Evolutionary conservation across 495 filamentous ascomycete species (phyloP).

Genomic region (Pyronema omphalodes): DNA sequence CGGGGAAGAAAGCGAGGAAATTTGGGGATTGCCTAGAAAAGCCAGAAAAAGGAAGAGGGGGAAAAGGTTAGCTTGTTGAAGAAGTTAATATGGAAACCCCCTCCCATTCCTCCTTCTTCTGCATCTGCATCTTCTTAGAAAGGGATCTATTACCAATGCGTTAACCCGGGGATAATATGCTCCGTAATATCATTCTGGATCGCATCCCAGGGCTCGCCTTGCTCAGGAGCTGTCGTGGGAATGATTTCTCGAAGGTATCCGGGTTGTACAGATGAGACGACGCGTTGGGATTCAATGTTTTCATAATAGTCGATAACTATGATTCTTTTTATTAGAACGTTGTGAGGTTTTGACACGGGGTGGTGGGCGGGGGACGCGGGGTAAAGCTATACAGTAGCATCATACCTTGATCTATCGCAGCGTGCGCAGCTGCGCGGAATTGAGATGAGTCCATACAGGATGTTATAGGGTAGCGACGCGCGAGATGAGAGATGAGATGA

Average conservation of each 20-base stretch:
- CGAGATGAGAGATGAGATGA: neutral
- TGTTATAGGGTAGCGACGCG: no score
- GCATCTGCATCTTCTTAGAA: no score
- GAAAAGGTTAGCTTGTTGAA: conserved; percentile 37
- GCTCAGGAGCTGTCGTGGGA: conserved; percentile 49
- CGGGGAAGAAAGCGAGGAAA: conserved; percentile 94
- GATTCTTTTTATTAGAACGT: no score
- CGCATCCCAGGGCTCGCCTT: conserved; percentile 56
- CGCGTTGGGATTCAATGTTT: conserved; percentile 47
- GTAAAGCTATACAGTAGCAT: no score
- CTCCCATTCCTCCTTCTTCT: neutral
- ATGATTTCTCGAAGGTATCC: conserved; percentile 74
- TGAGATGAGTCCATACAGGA: conserved; percentile 81
- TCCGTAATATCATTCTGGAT: conserved; percentile 74
- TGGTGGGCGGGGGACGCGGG: neutral
- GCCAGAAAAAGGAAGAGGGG: no score
- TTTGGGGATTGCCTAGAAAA: conserved; percentile 66
- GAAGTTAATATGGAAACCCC: conserved; percentile 75
- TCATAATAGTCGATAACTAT: conserved; percentile 72
- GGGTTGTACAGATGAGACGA: conserved; percentile 61
- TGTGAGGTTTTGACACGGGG: neutral
- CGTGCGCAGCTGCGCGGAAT: conserved; percentile 63
- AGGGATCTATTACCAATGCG: conserved; percentile 91
- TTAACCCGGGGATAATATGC: conserved; percentile 85
- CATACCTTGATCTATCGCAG: conserved; percentile 72